Base-by-base conservation (phyloP, 2,329 filamentous ascomycete genomes). In the Talaromyces funiculosus region DNA sequence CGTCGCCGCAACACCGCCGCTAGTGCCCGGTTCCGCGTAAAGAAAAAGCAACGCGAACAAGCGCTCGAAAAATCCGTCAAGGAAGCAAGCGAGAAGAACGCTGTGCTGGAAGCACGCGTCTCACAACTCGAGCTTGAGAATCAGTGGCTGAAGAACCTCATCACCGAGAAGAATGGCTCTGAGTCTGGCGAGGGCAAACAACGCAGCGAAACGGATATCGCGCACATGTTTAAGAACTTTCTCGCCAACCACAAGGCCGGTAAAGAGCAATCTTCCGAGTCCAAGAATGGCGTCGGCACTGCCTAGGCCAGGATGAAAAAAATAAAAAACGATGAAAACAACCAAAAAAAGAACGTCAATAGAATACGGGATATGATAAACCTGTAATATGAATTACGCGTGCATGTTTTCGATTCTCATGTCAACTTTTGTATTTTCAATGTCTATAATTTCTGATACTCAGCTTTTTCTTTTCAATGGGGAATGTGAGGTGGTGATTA, bases 41-140 rank as follows among this genome's bases (percentile, higher is more conserved):
- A 96, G 86, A 96, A 96, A 87, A 96, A 96, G 85, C 90, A 94
- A 78, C 88, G 91, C 55, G 91, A 96, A 79, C 89, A 92, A 75
- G 88, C 90, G 8, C 85, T 95, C 57, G 90, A 93, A 75, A 86
- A 86, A 69, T 88, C 86, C 3, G 87, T 90, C 68, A 91, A 92
- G 75, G 91, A 95, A 67, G 90, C 93, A 77, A 85, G 85, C 29
- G 89, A 94, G 49, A 92, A 92, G 77, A 89, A 92, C 56, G 80
- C 84, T 18, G 80, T 81, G 18, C 82, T 96, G 6, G 90, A 95
- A 76, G 82, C 82, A 68, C 85, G 86, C 61, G 87, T 94, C 59
- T 83, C 84, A 61, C 87, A 91, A 69, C 83, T 93, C n/a, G 88
- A 91, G 78, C 89, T 87, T 67, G 88, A 92, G 77, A 92, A 92